Evolutionary conservation across 2,329 filamentous ascomycete genomes (phyloP).

Genomic region (Monosporascus sp.): DNA sequence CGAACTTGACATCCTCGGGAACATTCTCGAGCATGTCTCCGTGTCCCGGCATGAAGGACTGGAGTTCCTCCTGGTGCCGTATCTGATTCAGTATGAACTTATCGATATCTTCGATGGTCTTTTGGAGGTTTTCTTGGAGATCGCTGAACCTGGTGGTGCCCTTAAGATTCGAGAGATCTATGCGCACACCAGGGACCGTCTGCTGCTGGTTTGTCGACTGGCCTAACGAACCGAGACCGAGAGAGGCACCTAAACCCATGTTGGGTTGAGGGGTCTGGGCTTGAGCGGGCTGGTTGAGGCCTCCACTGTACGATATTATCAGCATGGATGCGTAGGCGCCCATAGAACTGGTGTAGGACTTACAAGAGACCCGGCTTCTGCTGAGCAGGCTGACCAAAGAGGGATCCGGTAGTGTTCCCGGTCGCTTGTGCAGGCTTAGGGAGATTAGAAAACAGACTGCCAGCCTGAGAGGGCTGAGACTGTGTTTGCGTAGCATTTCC

Average conservation of each 20-base stretch:
- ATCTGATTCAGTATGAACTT: conserved; percentile 76
- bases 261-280: conserved; percentile 8
- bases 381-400: conserved; percentile 19
- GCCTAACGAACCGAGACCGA: conserved; percentile 38
- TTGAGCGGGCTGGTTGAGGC: conserved; percentile 15
- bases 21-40: conserved; percentile 47
- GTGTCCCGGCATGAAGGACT: conserved; percentile 58
- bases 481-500: conserved; percentile 12
- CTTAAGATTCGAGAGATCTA: conserved; percentile 72
- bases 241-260: conserved; percentile 18
- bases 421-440: conserved; percentile 15
- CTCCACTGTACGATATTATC: conserved; percentile 8
- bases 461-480: conserved; percentile 6
- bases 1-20: conserved; percentile 39
- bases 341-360: conserved; percentile 7
- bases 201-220: conserved; percentile 48
- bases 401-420: conserved; percentile 4
- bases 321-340: neutral
- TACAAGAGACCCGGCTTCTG: conserved; percentile 26
- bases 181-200: conserved; percentile 65
- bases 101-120: conserved; percentile 73
- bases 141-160: conserved; percentile 91
- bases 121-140: conserved; percentile 75
- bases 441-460: conserved; percentile 24
- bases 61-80: conserved; percentile 69